Percentiles rank a stretch among this genome's conserved stretches.
Evolutionary conservation across 2,329 filamentous ascomycete species (phyloP).

Genomic region (Exophiala spinifera): DNA sequence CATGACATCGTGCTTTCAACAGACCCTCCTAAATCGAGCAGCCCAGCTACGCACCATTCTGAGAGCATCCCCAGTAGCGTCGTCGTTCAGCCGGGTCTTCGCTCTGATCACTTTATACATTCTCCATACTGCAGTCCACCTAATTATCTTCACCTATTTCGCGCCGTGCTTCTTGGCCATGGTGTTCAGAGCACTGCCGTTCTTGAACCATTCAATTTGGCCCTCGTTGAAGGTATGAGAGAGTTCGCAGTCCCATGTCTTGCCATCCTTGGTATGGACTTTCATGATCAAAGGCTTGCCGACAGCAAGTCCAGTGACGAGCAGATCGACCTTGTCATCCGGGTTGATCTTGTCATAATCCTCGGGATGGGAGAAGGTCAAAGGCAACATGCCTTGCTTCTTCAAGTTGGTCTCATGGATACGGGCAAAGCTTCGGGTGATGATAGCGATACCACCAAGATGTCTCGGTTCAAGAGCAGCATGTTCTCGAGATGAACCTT

Average conservation of each 20-base stretch:
- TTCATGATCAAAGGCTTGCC: conserved; percentile 89
- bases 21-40: neutral
- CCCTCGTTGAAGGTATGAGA: conserved; percentile 96
- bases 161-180: conserved; percentile 70
- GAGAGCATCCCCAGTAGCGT: neutral
- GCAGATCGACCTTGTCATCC: conserved; percentile 85
- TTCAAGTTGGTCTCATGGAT: conserved; percentile 99
- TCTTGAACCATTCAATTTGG: conserved; percentile 99
- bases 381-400: conserved; percentile 99
- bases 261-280: conserved; percentile 86
- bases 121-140: neutral
- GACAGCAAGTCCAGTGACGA: conserved; percentile 83
- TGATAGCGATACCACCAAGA: conserved; percentile 94
- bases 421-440: conserved; percentile 92
- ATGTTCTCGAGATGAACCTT: conserved; percentile 96
- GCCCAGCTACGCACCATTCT: neutral
- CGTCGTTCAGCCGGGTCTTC: neutral
- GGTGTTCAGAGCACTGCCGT: conserved; percentile 94
- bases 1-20: conserved; percentile 21
- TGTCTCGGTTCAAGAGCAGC: conserved; percentile 96
- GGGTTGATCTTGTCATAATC: conserved; percentile 98
- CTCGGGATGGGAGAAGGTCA: conserved; percentile 89
- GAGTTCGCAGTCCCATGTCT: conserved; percentile 76
- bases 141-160: neutral
- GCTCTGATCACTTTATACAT: neutral